phyloP scores from a whole-genome alignment of 1,284 basidiomycete species.

The Amylostereum areolatum region DNA sequence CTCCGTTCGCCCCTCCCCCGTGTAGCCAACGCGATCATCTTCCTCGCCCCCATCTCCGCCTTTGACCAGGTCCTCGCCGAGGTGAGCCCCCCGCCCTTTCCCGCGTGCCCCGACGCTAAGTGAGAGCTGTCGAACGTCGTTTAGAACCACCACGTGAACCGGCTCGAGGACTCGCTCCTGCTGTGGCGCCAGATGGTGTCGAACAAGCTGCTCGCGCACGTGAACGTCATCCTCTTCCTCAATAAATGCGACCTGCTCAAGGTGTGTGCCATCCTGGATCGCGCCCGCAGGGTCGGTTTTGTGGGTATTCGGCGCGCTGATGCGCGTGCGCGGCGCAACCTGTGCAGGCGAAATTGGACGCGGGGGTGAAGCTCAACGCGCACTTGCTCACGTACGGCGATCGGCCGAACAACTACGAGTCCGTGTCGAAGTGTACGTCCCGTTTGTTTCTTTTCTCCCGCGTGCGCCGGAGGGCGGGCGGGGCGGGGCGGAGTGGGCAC shows the following conservation, averaged over 20 bases:
- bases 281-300: background rate
- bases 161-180: conserved; percentile 69
- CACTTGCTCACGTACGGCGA: conserved; percentile 66
- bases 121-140: background rate
- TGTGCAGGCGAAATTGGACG: conserved; percentile 54
- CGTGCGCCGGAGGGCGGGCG: too few species aligned
- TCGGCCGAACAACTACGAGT: conserved; percentile 67
- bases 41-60: conserved; percentile 76
- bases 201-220: conserved; percentile 60
- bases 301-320: background rate
- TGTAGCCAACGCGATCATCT: conserved; percentile 76
- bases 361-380: conserved; percentile 62
- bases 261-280: conserved; percentile 26
- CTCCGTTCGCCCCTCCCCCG: too few species aligned
- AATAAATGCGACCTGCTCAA: conserved; percentile 74
- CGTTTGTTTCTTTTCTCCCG: conserved; percentile 4
- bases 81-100: conserved; percentile 29
- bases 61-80: conserved; percentile 78
- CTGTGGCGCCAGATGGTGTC: conserved; percentile 66
- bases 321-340: background rate
- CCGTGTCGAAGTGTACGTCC: conserved; percentile 60
- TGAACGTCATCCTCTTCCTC: conserved; percentile 71
- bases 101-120: conserved; percentile 4
- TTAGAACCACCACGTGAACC: conserved; percentile 66
- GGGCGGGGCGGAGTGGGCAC: background rate